Conservation (phyloP, 805 yeast species). For the Torulaspora gathmanii region DNA sequence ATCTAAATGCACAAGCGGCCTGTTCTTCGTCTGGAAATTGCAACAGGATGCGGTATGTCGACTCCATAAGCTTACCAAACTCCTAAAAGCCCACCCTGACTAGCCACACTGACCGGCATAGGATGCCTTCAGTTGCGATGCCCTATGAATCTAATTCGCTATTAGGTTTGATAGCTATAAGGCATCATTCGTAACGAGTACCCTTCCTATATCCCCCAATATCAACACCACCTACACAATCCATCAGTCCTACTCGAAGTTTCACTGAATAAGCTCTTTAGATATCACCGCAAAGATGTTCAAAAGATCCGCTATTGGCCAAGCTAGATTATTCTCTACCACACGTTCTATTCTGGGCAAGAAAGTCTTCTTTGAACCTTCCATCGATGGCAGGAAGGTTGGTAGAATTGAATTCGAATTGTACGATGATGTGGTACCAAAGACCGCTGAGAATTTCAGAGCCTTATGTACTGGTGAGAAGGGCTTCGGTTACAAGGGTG, state of each 20-base stretch:
- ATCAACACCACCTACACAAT: background rate
- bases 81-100: background rate
- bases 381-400: conserved; percentile 50
- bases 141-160: background rate
- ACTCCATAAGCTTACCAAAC: conserved; percentile 9
- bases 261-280: background rate
- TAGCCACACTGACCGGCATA: background rate
- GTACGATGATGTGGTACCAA: conserved; percentile 50
- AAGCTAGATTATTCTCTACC: conserved; percentile 49
- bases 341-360: conserved; percentile 44
- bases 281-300: background rate
- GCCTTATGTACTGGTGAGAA: conserved; percentile 86
- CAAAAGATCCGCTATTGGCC: conserved; percentile 17
- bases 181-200: conserved; percentile 3
- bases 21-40: conserved; percentile 16
- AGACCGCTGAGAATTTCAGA: conserved; percentile 77
- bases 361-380: conserved; percentile 54
- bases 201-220: background rate
- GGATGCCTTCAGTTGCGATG: background rate
- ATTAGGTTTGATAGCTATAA: background rate
- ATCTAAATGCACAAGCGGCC: conserved; percentile 11
- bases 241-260: background rate
- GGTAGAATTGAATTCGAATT: conserved; percentile 36
- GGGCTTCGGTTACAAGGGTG: conserved; percentile 77
- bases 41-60: conserved; percentile 13